These are phyloP conservation scores for Zopfochytrium polystomum DNA, from an alignment of 371 early-diverging fungal species.

Conservation along the genomic window DNA sequence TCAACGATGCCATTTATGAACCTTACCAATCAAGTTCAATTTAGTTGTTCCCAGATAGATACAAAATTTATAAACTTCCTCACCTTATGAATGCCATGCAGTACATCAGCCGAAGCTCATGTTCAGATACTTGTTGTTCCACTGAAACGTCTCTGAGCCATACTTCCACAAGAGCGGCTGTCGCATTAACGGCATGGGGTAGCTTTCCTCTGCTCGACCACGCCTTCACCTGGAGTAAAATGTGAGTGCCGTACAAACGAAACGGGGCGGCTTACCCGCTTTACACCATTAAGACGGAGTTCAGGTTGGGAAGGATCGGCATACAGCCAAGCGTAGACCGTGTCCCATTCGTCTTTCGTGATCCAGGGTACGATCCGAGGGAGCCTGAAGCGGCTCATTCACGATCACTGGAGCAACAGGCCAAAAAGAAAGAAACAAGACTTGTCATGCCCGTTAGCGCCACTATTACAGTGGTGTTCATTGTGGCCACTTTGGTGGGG, in stretches of 20 bases:
- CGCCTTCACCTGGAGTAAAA: slow-evolving; percentile 48
- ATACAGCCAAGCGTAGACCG: slow-evolving; percentile 43
- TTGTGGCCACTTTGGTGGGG: no score
- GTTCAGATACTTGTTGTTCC: slow-evolving; percentile 34
- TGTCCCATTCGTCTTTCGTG: slow-evolving; percentile 49
- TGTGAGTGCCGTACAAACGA: no score
- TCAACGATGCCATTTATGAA: slow-evolving; percentile 63
- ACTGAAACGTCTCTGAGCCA: slow-evolving; percentile 36
- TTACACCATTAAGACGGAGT: no score
- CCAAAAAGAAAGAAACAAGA: no score
- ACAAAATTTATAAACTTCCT: neutral
- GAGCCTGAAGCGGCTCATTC: no score
- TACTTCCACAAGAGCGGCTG: slow-evolving; percentile 53
- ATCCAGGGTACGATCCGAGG: slow-evolving; percentile 56
- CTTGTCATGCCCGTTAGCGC: no score
- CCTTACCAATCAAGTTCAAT: slow-evolving; percentile 19
- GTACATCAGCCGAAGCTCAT: slow-evolving; percentile 53
- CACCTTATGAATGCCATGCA: slow-evolving; percentile 54
- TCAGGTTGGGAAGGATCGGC: neutral
- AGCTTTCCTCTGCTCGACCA: slow-evolving; percentile 54
- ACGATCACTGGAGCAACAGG: no score
- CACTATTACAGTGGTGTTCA: no score
- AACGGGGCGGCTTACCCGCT: no score
- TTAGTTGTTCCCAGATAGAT: neutral
- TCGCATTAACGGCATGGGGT: slow-evolving; percentile 52